Evolutionary conservation across 1,139 yeast species (phyloP), one percentile per base, ranked within the genome.

Genomic region (Meyerozyma guilliermondii): DNA sequence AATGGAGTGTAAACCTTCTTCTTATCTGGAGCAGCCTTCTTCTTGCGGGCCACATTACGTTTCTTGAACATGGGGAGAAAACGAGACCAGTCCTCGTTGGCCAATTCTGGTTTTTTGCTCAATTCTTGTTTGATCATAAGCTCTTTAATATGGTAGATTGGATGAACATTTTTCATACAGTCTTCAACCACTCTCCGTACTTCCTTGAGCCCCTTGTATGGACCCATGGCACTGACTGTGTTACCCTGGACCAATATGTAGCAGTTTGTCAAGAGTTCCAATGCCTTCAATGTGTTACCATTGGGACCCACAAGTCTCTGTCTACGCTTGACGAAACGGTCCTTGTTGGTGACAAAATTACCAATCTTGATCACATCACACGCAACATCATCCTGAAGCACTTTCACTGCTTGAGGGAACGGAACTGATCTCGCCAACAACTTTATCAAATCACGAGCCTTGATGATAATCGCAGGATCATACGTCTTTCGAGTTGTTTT

Each of bases 171-270:
- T 59, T 77, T 80, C 99, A 92, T 92, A 65, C 98, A 92, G 60
- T 92, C 98, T 61, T 92, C 98, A 31, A 92, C 96, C 29, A 92
- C 91, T 59, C 98, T 78, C 63, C 98, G 81, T 8, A 88, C 82
- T 51, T 87, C 95, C 62, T 94, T 92, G 50, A 92, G 72, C 3
- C 98, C 98, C 60, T 86, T 87, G 68, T 72, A 91, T 18, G 96
- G 94, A 10, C 99, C 99, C 98, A 92, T 92, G 20, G 86, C 94
- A 47, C 96, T 82, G 4, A 92, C 99, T 0, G 99, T 92, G 62
- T 87, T 89, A 59, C 99, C 99, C 66, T 92, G 99, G 5, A 92
- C 98, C 50, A 92, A 75, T 46, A 92, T 86, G 61, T 92, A 92
- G 68, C 98, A 92, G 55, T 86, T 84, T 18, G 98, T 92, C 49